Evolutionary conservation across 495 filamentous ascomycete species (phyloP), one percentile per base, ranked within the genome.

Genomic region (Lentithecium fluviatile): DNA sequence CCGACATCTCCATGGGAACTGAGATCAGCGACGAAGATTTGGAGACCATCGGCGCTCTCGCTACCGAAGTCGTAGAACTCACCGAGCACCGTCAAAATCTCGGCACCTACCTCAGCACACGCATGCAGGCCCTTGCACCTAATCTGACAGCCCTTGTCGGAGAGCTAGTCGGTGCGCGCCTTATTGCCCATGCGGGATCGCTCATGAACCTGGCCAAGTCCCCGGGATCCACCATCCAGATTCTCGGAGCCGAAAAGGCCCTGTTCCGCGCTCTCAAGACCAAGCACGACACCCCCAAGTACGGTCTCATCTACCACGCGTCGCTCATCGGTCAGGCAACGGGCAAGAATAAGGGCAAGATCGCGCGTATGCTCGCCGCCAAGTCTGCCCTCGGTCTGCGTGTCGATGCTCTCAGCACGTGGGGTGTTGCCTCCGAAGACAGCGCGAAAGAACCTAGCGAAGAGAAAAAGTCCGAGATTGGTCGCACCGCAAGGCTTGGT

Each of bases 201-300:
- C 81, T 99, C 58, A 87, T 94, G 85, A 96, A 87, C 79, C 83
- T 99, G 40, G 91, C 94, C 73, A 99, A 99, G 83, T 91, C 88
- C 72, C 91, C 94, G 56, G 92, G 91, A 75, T 91, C 86, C 70
- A 99, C 94, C 43, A 85, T 99, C 58, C 94, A 99, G 79, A 97
- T 99, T 71, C 83, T 99, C 8, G 94, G 94, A 75, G 94, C 94
- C 57, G 94, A 99, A 78, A 99, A 99, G 81, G 94, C 94, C 4
- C 85, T 99, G 55, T 99, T 99, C 84, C 85, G 94, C 62, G 94
- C 94, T 19, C 78, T 99, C 59, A 99, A 99, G 81, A 99, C 95
- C 17, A 99, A 99, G 80, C 94, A 97, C 73, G 90, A 97, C 70
- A 99, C 94, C 12, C 94, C 94, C 65, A 99, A 99, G 78, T 99